Base-by-base conservation (phyloP, 2,329 filamentous ascomycete species). In the Beauveria medogensis region DNA sequence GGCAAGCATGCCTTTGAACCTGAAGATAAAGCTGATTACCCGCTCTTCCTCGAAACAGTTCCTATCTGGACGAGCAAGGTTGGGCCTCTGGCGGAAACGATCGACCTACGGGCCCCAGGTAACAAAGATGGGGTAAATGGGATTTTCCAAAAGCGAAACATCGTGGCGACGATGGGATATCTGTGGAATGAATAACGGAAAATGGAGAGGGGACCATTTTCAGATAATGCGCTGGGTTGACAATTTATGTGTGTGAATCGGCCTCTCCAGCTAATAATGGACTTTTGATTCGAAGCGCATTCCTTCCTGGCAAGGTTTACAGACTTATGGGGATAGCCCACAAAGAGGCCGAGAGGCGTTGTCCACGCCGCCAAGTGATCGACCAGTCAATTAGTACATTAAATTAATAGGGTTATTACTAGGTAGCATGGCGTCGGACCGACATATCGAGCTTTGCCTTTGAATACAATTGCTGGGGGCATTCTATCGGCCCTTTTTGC, bases 301-400 rank as follows among this genome's bases (percentile, higher is more conserved):
- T 30, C 28, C 10, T 30, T 3, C 28, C 28, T 9, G 28, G 8
- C 28, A 10, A 30, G 28, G 9, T 30, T 30, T 10, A 30, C 8
- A 30, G 28, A 28, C 2, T 30, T 30, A 30, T 30, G 43, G 30
- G 44, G 30, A 41, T 41, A 22, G 22, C 34, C 58, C 51, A 60
- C 59, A 60, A 55, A 60, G 51, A 48, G 43, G 24, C 50, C 43
- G 59, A 60, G 34, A 24, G 54, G 28, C 8, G 28, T 30, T 10
- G 28, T 30, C 9, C 8, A 28, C 43, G 43, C 16, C 22, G 54
- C 26, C 41, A 34, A 50, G 55, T 6, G 20, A 40, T 50, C 16
- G 44, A 22, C 9, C n/a, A n/a, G n/a, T n/a, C n/a, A n/a, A n/a
- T n/a, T n/a, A n/a, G n/a, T n/a, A n/a, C n/a, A n/a, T n/a, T n/a